Percentiles rank a stretch among this genome's conserved stretches.
Conservation (phyloP, 345 rosid genomes). For the Atalantia buxifolia region DNA sequence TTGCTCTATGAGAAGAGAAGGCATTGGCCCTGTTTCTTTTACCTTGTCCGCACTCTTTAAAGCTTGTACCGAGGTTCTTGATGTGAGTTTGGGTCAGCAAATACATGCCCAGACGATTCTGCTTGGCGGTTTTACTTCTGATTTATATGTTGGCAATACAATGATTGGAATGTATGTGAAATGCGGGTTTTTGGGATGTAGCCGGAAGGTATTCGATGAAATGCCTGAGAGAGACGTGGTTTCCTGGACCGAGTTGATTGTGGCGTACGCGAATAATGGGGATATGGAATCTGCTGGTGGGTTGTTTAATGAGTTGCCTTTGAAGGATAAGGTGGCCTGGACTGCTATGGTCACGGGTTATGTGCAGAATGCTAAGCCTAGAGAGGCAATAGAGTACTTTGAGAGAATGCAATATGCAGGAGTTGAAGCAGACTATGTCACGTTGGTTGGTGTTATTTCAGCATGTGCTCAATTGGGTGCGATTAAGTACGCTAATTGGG, state of each 20-base stretch:
- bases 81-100: constrained; percentile 57
- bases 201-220: constrained; percentile 67
- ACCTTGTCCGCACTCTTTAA: constrained; percentile 79
- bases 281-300: constrained; percentile 52
- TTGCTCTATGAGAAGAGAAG: constrained; percentile 46
- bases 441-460: constrained; percentile 60
- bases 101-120: constrained; percentile 70
- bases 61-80: constrained; percentile 38
- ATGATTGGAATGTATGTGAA: constrained; percentile 60
- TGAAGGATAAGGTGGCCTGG: constrained; percentile 69
- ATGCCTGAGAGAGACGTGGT: constrained; percentile 59
- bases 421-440: constrained; percentile 48
- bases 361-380: constrained; percentile 70
- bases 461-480: constrained; percentile 83
- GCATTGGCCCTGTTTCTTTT: constrained; percentile 57
- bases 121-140: constrained; percentile 59
- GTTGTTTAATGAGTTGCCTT: constrained; percentile 46
- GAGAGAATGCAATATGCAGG: constrained; percentile 57
- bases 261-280: constrained; percentile 49
- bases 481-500: constrained; percentile 48
- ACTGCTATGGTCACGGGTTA: constrained; percentile 76
- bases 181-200: constrained; percentile 49
- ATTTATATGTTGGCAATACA: constrained; percentile 61
- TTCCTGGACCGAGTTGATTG: constrained; percentile 68
- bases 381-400: constrained; percentile 57